Evolutionary conservation across 2,329 filamentous ascomycete genomes (phyloP).

Genomic region (Neofusicoccum kwambonambiense): DNA sequence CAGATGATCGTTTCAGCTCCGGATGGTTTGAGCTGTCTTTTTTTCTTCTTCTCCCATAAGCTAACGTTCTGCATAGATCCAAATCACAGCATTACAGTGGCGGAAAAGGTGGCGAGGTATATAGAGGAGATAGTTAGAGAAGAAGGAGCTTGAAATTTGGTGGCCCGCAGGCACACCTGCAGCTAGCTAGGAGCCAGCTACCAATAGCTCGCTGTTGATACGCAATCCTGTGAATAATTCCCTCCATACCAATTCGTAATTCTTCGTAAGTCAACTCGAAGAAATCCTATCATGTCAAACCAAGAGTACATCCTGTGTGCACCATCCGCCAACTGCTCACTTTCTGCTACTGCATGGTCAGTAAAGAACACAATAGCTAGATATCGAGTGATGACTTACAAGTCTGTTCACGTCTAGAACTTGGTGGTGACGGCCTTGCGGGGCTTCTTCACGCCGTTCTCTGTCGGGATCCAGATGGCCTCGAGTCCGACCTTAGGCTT

Average conservation of each 20-base stretch:
- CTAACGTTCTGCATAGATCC: slow-evolving; percentile 28
- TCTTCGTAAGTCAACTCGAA: not conserved
- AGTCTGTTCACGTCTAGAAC: not conserved
- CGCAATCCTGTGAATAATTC: no score
- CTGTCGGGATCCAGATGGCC: not conserved
- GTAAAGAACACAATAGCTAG: not conserved
- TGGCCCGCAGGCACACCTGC: not conserved
- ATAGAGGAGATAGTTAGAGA: slow-evolving; percentile 40
- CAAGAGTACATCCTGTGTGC: not conserved
- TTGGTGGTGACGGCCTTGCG: not conserved
- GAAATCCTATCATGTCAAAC: not conserved
- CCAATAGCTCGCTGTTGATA: no score
- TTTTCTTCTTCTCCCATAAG: not conserved
- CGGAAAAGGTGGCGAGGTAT: slow-evolving; percentile 51
- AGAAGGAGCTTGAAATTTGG: slow-evolving; percentile 2
- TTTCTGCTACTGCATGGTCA: not conserved
- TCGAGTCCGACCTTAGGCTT: not conserved
- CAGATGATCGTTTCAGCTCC: no score
- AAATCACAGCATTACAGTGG: slow-evolving; percentile 48
- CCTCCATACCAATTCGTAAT: no score
- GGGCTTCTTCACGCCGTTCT: not conserved
- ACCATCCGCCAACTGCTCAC: no score
- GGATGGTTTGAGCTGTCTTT: not conserved
- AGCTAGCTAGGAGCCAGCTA: not conserved
- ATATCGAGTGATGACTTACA: not conserved